Evolutionary conservation across 2,329 filamentous ascomycete species (phyloP).

Genomic region (Neonectria faginata): DNA sequence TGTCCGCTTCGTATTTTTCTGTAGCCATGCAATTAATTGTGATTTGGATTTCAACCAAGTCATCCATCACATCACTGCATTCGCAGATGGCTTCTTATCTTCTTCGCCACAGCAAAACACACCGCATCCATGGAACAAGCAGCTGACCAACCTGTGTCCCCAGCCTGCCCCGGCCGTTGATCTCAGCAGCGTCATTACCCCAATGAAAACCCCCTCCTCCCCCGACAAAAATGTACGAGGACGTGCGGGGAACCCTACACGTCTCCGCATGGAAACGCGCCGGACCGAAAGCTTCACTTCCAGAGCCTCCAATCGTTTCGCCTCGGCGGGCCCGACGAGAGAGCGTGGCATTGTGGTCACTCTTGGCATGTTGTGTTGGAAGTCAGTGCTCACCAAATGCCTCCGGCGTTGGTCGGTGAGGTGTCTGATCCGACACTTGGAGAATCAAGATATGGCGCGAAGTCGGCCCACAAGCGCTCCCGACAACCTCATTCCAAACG

Average conservation of each 20-base stretch:
- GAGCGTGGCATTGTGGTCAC: neutral
- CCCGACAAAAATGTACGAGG: neutral
- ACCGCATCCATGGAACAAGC: neutral
- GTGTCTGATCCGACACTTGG: neutral
- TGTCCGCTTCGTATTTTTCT: too few species aligned
- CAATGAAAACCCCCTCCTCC: slow-evolving; percentile 1
- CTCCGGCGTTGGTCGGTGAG: neutral
- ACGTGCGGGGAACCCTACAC: slow-evolving; percentile 17
- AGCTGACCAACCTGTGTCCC: neutral
- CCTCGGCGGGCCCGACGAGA: neutral
- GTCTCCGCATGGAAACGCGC: slow-evolving; percentile 10
- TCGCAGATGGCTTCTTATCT: too few species aligned
- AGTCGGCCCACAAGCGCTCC: slow-evolving; percentile 2
- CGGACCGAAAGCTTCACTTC: slow-evolving; percentile 5
- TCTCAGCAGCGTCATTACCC: slow-evolving; percentile 7
- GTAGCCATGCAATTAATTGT: too few species aligned
- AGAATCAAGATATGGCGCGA: slow-evolving; percentile 2
- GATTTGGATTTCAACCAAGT: neutral
- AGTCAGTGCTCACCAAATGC: neutral
- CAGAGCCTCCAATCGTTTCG: neutral
- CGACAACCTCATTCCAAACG: neutral
- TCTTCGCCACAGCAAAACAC: too few species aligned
- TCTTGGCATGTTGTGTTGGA: neutral
- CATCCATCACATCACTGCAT: too few species aligned
- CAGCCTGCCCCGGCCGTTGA: neutral